Evolutionary conservation across 108 stramenopile species (phyloP), one percentile per base, ranked within the genome.

Genomic region (Seminavis robusta): DNA sequence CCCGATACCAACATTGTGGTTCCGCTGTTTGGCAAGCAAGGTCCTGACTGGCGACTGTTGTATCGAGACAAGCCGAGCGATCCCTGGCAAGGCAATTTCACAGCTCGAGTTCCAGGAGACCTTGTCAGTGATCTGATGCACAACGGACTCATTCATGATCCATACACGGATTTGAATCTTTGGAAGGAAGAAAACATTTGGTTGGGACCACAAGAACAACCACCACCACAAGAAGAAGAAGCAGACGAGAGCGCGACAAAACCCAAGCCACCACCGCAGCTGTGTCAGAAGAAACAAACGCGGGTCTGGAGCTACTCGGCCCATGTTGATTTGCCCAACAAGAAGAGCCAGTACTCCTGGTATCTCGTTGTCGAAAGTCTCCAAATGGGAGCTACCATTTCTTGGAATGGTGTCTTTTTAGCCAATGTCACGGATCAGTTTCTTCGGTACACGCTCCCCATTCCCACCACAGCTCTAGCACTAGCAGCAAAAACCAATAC

Each of bases 331-430:
- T 16, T 60, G 16, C 7, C 43, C 53, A 42, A 16, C 26, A 31
- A 17, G 21, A 13, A 1, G 17, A 24, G 36, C 25, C 15, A 16
- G 2, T 10, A 45, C 21, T 38, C 45, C 5, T 65, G 52, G 57
- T 42, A 56, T 24, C 25, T 79, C 23, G 59, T 79, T 33, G 19
- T 73, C 38, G 77, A 78, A 45, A 68, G 77, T 15, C 69, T 78
- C 45, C 73, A 78, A 60, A 78, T 78, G 77, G 77, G 77, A 33
- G 77, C 77, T 25, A n/a, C 25, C 19, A 40, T 78, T 37, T 19
- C 1, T 15, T 15, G 63, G 0, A 73, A 78, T 59, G 56, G 49
- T 15, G 29, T 44, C 1, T 7, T 16, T 2, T 21, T 78, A n/a
- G 71, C 63, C n/a, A 56, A 52, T 24, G 67, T 43, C n/a, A 64